Base-by-base conservation (phyloP, 2,329 filamentous ascomycete genomes). In the Fusarium sororula region DNA sequence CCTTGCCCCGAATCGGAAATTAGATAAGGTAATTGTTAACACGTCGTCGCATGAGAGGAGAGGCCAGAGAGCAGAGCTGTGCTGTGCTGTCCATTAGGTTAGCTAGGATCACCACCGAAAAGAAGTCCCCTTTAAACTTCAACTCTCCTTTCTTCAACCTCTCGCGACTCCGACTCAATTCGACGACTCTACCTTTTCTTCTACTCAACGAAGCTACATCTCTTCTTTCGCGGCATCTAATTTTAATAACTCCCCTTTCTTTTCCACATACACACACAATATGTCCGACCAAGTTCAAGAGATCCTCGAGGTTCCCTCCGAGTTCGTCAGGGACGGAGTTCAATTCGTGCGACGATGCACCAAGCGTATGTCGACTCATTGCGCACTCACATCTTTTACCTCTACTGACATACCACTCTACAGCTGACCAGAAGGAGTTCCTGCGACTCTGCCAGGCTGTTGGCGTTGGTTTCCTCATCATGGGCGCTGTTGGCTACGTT, bases 231-330 rank as follows among this genome's bases (percentile, higher is more conserved):
- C 44, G 8, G 39, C 58, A 32, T 48, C 32, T 72, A 65, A 47
- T 72, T 74, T 74, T 68, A 74, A 72, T 59, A 61, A 26, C 28
- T 63, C 41, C 42, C 20, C 26, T 35, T 64, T 53, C 59, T 53
- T 59, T 59, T 51, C 42, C 54, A 47, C 22, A 63, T 53, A 41
- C 47, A 51, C 57, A 48, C 41, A 45, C 82, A 84, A 77, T 80
- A 90, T 91, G 89, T 87, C 90, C 82, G 91, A 93, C 81, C 88
- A 91, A 82, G 82, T 93, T 78, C 90, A 92, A 83, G 90, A 93
- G 81, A 85, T 94, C 79, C 88, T 92, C 80, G 92, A 94, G 76
- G 87, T 91, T 81, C 90, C 90, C 77, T 85, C 86, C 81, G 90
- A 92, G 83, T 92, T 92, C 82, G 81, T 91, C 80, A 87, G 75